Evolutionary conservation across 75 land plant species (phyloP).

Genomic region (Cunninghamia lanceolata): DNA sequence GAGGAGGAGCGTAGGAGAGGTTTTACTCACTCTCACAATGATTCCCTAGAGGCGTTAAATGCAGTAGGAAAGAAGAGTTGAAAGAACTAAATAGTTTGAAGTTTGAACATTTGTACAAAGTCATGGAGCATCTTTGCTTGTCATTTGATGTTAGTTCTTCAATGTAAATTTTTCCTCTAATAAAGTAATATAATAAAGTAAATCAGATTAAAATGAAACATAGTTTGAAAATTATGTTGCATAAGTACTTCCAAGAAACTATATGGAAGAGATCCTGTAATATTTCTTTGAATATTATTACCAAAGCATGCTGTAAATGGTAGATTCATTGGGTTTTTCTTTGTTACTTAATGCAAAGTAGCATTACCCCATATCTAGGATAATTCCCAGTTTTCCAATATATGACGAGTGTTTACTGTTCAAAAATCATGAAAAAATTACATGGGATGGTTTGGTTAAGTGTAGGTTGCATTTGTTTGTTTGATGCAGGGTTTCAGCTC

Average conservation of each 20-base stretch:
- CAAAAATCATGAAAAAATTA: no score
- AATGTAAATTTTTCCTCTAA: neutral
- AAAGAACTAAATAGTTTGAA: neutral
- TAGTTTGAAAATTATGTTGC: neutral
- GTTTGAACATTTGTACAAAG: neutral
- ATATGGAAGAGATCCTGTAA: neutral
- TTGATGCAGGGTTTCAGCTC: no score
- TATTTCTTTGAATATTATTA: no score
- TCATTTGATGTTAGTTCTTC: neutral
- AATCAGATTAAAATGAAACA: neutral
- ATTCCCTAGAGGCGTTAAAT: conserved; percentile 35
- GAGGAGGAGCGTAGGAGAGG: conserved; percentile 34
- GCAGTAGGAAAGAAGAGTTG: conserved; percentile 24
- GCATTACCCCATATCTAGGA: no score
- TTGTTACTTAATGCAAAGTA: no score
- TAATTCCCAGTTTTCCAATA: no score
- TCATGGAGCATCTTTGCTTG: neutral
- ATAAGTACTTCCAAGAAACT: neutral
- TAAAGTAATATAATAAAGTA: neutral
- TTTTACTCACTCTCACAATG: conserved; percentile 52
- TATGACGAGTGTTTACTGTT: no score
- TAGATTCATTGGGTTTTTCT: neutral
- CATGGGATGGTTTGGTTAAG: no score
- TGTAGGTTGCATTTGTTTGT: no score
- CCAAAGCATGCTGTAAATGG: neutral